Conservation (phyloP, 1,284 basidiomycete genomes). For the Ganoderma meredithae region DNA sequence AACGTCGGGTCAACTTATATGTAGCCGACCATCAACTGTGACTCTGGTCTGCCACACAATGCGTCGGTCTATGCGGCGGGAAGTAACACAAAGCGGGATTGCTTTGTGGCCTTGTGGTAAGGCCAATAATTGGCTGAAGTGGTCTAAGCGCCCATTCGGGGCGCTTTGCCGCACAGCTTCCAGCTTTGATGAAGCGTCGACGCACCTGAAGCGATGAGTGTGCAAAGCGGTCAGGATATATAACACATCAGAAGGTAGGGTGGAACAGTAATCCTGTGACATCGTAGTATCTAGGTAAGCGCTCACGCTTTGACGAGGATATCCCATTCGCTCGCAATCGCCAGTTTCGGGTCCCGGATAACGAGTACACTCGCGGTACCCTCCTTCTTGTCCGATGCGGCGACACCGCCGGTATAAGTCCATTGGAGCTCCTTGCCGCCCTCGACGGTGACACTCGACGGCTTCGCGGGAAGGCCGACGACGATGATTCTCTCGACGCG, state of each 20-base stretch:
- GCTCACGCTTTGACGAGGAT: conserved; percentile 48
- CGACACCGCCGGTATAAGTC: conserved; percentile 60
- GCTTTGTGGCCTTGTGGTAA: background rate
- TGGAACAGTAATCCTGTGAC: background rate
- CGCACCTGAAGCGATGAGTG: background rate
- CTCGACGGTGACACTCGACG: conserved; percentile 61
- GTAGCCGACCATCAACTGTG: background rate
- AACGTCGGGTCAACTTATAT: conserved; percentile 6
- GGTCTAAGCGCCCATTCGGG: background rate
- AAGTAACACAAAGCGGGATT: background rate
- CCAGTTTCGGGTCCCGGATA: conserved; percentile 83
- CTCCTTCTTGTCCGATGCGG: conserved; percentile 60
- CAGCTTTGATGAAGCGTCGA: background rate
- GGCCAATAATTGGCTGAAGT: background rate
- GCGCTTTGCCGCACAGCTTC: background rate
- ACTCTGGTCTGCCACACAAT: conserved; percentile 1
- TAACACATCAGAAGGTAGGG: background rate
- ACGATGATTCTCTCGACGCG: conserved; percentile 84
- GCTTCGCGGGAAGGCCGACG: conserved; percentile 73
- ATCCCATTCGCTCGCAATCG: conserved; percentile 74
- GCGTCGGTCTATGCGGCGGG: background rate
- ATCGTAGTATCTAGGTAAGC: background rate
- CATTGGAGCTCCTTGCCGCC: conserved; percentile 63
- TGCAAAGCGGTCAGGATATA: conserved; percentile 7
- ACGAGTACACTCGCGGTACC: conserved; percentile 68